Conservation (phyloP, 352 stramenopile species). For the Elongisporangium undulatum region DNA sequence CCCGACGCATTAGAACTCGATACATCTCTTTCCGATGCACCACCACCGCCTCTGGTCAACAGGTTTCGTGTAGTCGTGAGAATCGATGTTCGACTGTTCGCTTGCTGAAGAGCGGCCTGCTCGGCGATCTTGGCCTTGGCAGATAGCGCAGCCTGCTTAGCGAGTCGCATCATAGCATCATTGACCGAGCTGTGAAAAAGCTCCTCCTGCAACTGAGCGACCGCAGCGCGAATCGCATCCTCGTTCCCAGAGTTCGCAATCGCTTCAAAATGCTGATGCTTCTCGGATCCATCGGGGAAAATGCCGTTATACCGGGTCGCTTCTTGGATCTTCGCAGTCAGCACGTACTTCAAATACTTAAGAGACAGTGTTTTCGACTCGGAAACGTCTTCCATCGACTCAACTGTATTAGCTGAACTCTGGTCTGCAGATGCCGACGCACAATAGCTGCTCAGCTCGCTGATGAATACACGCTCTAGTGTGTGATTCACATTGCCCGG, state of each 20-base stretch:
- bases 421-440: slow-evolving; percentile 7
- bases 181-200: slow-evolving; percentile 72
- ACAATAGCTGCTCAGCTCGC: not conserved
- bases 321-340: slow-evolving; percentile 74
- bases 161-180: slow-evolving; percentile 81
- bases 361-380: not conserved
- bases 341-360: slow-evolving; percentile 73
- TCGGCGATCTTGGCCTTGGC: slow-evolving; percentile 82
- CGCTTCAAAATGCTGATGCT: slow-evolving; percentile 44
- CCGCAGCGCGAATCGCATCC: slow-evolving; percentile 45
- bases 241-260: slow-evolving; percentile 43
- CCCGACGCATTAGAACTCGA: not conserved
- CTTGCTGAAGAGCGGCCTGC: slow-evolving; percentile 67
- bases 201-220: slow-evolving; percentile 53
- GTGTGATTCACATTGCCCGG: not conserved
- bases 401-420: not conserved
- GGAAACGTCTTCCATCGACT: not conserved
- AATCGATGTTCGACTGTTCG: slow-evolving; percentile 50
- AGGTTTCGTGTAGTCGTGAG: slow-evolving; percentile 73
- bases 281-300: slow-evolving; percentile 62
- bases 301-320: slow-evolving; percentile 61
- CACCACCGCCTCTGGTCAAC: slow-evolving; percentile 31
- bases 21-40: not conserved
- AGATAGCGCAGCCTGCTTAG: slow-evolving; percentile 69
- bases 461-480: not conserved